Conservation (phyloP, 768 basidiomycete species). For the Rhizopogon roseolus region DNA sequence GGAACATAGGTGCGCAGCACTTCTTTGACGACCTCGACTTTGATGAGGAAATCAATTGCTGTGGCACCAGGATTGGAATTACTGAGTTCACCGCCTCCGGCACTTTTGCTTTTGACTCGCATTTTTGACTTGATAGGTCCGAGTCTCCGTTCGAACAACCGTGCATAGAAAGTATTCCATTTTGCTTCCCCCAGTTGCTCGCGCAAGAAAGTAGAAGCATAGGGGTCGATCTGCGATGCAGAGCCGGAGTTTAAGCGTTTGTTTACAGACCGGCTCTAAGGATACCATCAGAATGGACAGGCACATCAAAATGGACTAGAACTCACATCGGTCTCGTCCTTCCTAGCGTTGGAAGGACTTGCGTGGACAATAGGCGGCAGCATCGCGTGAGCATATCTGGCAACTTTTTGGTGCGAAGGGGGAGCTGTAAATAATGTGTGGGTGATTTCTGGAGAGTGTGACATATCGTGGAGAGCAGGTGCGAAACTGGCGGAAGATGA, state of each 20-base stretch:
- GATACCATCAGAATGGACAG: constrained; percentile 8
- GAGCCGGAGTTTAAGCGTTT: constrained; percentile 19
- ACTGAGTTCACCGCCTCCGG: constrained; percentile 19
- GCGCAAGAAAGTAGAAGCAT: constrained; percentile 39
- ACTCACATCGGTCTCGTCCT: constrained; percentile 21
- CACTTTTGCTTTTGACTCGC: constrained; percentile 25
- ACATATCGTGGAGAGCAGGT: constrained; percentile 21
- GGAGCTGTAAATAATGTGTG: constrained; percentile 13
- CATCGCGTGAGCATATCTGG: constrained; percentile 23
- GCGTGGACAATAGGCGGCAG: constrained; percentile 29
- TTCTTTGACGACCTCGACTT: constrained; percentile 49
- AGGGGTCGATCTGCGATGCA: constrained; percentile 34
- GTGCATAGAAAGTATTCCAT: constrained; percentile 43
- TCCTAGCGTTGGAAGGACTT: constrained; percentile 24
- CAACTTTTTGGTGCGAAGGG: constrained; percentile 18
- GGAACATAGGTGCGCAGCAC: constrained; percentile 43
- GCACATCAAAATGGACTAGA: background rate
- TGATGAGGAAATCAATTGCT: constrained; percentile 48
- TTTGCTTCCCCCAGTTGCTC: constrained; percentile 38
- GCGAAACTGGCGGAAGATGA: constrained; percentile 19
- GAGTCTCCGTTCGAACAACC: constrained; percentile 41
- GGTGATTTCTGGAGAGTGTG: constrained; percentile 13
- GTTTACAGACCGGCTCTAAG: constrained; percentile 21
- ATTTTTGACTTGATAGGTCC: constrained; percentile 34
- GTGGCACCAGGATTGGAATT: constrained; percentile 31